Conservation (phyloP, 768 basidiomycete genomes). For the Coprinopsis sp. region DNA sequence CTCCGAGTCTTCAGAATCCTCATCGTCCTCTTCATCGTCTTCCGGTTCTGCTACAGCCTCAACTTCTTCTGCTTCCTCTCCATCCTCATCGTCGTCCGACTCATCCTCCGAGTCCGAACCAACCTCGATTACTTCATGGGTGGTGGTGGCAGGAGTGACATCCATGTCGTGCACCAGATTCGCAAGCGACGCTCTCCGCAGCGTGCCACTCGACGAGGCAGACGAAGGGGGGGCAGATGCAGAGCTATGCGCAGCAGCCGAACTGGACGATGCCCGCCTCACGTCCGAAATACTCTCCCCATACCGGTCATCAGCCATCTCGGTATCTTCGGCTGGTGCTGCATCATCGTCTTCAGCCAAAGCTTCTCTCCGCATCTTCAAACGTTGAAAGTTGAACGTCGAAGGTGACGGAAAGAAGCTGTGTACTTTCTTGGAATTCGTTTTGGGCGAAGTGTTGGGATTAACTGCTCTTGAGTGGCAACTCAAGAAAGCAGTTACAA, state of each 20-base stretch:
- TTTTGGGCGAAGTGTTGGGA: background rate
- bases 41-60: slow-evolving; percentile 2
- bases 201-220: background rate
- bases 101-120: slow-evolving; percentile 7
- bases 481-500: no score
- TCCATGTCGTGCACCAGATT: slow-evolving; percentile 8
- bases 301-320: slow-evolving; percentile 8
- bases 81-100: slow-evolving; percentile 14
- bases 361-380: background rate
- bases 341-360: background rate
- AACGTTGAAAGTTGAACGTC: slow-evolving; percentile 4
- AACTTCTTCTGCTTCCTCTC: slow-evolving; percentile 11
- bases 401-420: background rate
- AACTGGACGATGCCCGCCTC: background rate
- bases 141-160: background rate
- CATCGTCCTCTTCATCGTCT: slow-evolving; percentile 14
- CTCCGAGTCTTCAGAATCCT: slow-evolving; percentile 11
- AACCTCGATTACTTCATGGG: slow-evolving; percentile 4
- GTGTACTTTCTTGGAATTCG: background rate
- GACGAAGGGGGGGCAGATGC: background rate
- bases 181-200: slow-evolving; percentile 2
- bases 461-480: no score
- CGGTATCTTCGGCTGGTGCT: no score
- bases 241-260: background rate
- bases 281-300: background rate